Percentiles rank a stretch among this genome's conserved stretches.
Evolutionary conservation across 768 basidiomycete species (phyloP).

Genomic region (Hygrophorus russula): DNA sequence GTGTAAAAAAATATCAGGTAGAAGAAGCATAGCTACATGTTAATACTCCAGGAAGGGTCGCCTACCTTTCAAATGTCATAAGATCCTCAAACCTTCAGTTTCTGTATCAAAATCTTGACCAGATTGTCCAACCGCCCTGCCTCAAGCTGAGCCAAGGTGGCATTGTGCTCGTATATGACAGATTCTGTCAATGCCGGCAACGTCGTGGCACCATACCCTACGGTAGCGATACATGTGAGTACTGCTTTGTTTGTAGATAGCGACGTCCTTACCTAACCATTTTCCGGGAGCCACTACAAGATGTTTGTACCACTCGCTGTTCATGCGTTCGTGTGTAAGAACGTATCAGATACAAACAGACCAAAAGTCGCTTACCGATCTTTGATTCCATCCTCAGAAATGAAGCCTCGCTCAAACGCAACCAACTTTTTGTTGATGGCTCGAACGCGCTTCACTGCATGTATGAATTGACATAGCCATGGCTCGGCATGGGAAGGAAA

Average conservation of each 20-base stretch:
- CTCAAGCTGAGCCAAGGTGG: constrained; percentile 33
- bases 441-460: constrained; percentile 47
- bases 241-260: background rate
- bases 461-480: constrained; percentile 31
- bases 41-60: too few relatives aligned
- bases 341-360: too few relatives aligned
- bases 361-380: constrained; percentile 35
- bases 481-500: too few relatives aligned
- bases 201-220: constrained; percentile 52
- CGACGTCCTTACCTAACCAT: constrained; percentile 49
- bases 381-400: constrained; percentile 65
- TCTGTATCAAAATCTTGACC: constrained; percentile 12
- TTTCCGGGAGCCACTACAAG: constrained; percentile 82
- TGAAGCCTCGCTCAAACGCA: constrained; percentile 71
- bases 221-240: background rate
- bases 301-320: constrained; percentile 70
- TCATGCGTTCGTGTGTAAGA: too few relatives aligned
- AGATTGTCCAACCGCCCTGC: constrained; percentile 28
- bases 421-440: constrained; percentile 58
- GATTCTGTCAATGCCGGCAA: constrained; percentile 52
- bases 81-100: too few relatives aligned
- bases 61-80: too few relatives aligned
- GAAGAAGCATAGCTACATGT: too few relatives aligned
- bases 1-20: too few relatives aligned
- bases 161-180: constrained; percentile 39